Evolutionary conservation across 192 early-diverging fungal species (phyloP), one percentile per base, ranked within the genome.

Genomic region (Gigaspora rosea): DNA sequence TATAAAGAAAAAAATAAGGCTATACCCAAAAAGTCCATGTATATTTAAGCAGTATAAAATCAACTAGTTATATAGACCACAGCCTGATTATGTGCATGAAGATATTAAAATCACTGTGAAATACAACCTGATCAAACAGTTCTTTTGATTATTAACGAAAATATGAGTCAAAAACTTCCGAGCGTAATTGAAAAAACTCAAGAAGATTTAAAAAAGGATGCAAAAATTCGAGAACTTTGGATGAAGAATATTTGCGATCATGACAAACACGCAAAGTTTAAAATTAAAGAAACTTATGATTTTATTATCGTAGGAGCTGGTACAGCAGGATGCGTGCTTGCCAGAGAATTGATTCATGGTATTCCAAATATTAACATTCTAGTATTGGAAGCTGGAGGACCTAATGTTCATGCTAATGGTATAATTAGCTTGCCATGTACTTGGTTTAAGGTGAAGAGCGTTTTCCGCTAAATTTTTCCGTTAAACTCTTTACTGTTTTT

Each of bases 301-400:
- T 62, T 62, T 62, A 62, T 62, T 32, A 62, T 62, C 27, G 59
- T 62, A 7, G 59, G 59, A 62, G 59, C 59, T 62, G 59, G 59
- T 22, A 32, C 59, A 8, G 59, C 59, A 1, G 59, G 59, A 62
- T 62, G 59, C 22, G 59, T 62, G 12, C 32, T 62, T 12, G 59
- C 59, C 52, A 56, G 18, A 56, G 52, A 56, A 13, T n/a, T 56
- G 4, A 56, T 56, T 18, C 15, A 56, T 18, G 22, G 22, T 33
- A 33, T 62, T 32, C 59, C 59, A 8, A 62, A 62, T 62, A 32
- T 62, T 32, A 62, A 62, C 3, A 62, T 62, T 35, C 11, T 62
- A 12, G n/a, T 62, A 62, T 62, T 62, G 59, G 59, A 62, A 62
- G 59, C 59, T 11, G 59, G 59, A 22, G n/a, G n/a, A 10, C 59